Evolutionary conservation across 2,329 filamentous ascomycete species (phyloP), one percentile per base, ranked within the genome.

Genomic region (Penicillium hesseltinei): DNA sequence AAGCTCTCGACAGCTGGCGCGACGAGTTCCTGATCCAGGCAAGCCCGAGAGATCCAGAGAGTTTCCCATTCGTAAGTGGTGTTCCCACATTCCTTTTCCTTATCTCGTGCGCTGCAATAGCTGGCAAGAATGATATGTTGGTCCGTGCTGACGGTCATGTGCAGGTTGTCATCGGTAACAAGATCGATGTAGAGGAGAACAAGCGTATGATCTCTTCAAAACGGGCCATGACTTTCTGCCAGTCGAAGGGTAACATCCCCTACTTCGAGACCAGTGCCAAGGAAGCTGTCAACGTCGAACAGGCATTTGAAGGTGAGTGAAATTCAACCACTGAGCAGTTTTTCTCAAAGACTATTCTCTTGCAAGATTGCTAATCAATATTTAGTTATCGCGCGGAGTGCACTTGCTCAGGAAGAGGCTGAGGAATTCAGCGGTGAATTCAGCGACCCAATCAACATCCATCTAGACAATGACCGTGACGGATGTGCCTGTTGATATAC

Each of bases 201-300:
- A 97, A 97, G 83, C 85, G 94, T 75, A 91, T 94, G 82, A 95
- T 99, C 69, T 96, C 91, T 31, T 92, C 89, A 70, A 97, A 97
- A 84, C 86, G 94, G 62, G 94, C 94, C 58, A 92, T 93, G 86
- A 92, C 93, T 15, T 99, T 97, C 76, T 99, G 94, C 77, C 92
- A 97, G 77, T 95, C 91, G 56, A 97, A 97, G 79, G 93, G 93
- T 47, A 91, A 91, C 59, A 97, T 99, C 64, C 94, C 94, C 19
- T 99, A 99, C 78, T 99, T 99, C 71, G 94, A 99, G 85, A 99
- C 94, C 19, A 97, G 92, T 77, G 94, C 94, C 60, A 99, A 99
- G 81, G 94, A 99, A 77, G 94, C 93, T 59, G 89, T 97, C 78
- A 99, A 99, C 72, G 94, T 99, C 43, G 94, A 99, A 78, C 92